These are phyloP conservation scores for Aspergillus sp. DNA, from an alignment of 2,329 filamentous ascomycete species.

Conservation along the genomic window DNA sequence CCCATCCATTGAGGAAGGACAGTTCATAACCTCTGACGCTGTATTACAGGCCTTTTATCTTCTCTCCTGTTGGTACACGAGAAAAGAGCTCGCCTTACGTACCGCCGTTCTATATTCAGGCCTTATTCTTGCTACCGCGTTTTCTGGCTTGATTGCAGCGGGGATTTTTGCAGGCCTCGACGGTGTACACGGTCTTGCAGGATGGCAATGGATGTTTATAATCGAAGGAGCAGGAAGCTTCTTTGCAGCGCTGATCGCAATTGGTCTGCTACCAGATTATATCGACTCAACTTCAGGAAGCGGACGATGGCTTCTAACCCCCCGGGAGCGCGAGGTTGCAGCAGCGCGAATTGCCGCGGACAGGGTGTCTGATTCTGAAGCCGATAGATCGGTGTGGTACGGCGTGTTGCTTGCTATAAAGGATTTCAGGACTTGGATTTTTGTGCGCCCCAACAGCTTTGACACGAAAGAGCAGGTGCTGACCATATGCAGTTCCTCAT, in stretches of 20 bases:
- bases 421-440: neutral
- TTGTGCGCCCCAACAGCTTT: neutral
- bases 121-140: neutral
- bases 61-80: neutral
- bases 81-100: neutral
- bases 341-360: neutral
- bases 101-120: neutral
- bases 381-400: neutral
- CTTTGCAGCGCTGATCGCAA: neutral
- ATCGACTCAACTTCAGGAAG: neutral
- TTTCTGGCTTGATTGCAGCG: neutral
- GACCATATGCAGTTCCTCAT: neutral
- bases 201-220: neutral
- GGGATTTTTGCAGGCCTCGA: neutral
- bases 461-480: neutral
- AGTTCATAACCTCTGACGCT: neutral
- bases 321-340: neutral
- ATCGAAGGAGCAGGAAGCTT: neutral
- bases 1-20: neutral
- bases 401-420: neutral
- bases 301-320: neutral
- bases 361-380: neutral
- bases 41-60: neutral
- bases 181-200: neutral
- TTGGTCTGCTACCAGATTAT: neutral